phyloP scores from a whole-genome alignment of 495 filamentous ascomycete species.

The Aspergillus carlsbadensis region DNA sequence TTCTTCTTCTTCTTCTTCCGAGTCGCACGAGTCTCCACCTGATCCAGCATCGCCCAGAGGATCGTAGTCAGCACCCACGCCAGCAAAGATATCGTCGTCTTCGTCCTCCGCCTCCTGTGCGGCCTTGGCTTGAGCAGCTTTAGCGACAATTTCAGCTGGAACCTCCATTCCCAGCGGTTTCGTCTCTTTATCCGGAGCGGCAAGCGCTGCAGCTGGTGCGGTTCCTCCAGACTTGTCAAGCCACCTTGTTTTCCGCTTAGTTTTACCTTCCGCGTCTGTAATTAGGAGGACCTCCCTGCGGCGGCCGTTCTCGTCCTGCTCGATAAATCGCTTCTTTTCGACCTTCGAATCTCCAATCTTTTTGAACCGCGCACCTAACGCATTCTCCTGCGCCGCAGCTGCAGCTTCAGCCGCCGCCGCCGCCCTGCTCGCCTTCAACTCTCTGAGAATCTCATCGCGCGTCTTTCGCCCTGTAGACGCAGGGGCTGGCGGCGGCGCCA shows the following conservation, averaged over 20 bases:
- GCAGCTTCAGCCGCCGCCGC: slow-evolving; percentile 47
- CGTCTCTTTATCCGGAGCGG: slow-evolving; percentile 64
- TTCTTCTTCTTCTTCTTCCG: slow-evolving; percentile 54
- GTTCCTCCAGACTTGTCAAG: slow-evolving; percentile 41
- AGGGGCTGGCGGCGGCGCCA: slow-evolving; percentile 59
- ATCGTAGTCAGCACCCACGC: slow-evolving; percentile 82
- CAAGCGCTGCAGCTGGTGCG: slow-evolving; percentile 35
- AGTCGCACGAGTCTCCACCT: slow-evolving; percentile 48
- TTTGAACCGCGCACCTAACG: slow-evolving; percentile 75
- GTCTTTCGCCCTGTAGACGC: slow-evolving; percentile 63
- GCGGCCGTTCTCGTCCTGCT: slow-evolving; percentile 62
- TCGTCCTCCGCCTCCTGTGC: slow-evolving; percentile 44
- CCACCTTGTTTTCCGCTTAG: slow-evolving; percentile 74
- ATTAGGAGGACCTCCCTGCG: slow-evolving; percentile 83
- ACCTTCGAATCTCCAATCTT: slow-evolving; percentile 62
- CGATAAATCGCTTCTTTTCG: slow-evolving; percentile 68
- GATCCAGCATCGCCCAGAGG: slow-evolving; percentile 72
- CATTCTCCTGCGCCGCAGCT: slow-evolving; percentile 39
- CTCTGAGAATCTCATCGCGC: slow-evolving; percentile 79
- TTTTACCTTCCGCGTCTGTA: slow-evolving; percentile 81
- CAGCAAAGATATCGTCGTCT: slow-evolving; percentile 81
- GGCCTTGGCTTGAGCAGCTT: slow-evolving; percentile 31
- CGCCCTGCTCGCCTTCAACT: slow-evolving; percentile 73
- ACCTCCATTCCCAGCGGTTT: slow-evolving; percentile 79
- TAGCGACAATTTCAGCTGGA: slow-evolving; percentile 51